These are phyloP conservation scores for Catenaria anguillulae DNA, from an alignment of 371 early-diverging fungal genomes.

Conservation along the genomic window DNA sequence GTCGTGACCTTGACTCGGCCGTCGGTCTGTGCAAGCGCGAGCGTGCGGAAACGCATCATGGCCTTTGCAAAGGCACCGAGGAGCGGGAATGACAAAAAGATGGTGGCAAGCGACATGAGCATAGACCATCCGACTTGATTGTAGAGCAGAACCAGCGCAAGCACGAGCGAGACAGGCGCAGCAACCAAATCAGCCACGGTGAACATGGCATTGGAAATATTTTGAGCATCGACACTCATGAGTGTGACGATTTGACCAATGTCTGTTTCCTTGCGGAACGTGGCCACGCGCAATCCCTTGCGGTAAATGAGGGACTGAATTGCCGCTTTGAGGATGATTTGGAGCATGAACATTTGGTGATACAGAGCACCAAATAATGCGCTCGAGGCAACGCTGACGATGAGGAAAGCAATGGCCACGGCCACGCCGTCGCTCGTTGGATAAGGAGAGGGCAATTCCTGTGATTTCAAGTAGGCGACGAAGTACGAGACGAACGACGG, in stretches of 20 bases:
- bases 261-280: not conserved
- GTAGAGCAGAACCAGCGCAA: slow-evolving; percentile 65
- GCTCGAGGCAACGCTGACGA: not conserved
- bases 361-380: not conserved
- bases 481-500: not conserved
- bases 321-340: not conserved
- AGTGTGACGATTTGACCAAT: not conserved
- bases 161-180: slow-evolving; percentile 57
- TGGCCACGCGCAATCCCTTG: not conserved
- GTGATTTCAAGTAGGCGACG: not conserved
- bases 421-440: not conserved
- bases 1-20: slow-evolving; percentile 55
- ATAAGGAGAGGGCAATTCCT: not conserved
- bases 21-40: slow-evolving; percentile 82
- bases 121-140: slow-evolving; percentile 65
- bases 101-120: slow-evolving; percentile 71
- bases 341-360: not conserved
- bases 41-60: slow-evolving; percentile 56
- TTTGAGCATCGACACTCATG: not conserved
- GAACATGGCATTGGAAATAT: not conserved
- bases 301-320: not conserved
- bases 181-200: not conserved
- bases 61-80: slow-evolving; percentile 33
- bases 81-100: slow-evolving; percentile 58
- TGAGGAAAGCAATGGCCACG: not conserved